phyloP scores from a whole-genome alignment of 176 grass and related monocot genomes.

The Thinopyrum elongatum region DNA sequence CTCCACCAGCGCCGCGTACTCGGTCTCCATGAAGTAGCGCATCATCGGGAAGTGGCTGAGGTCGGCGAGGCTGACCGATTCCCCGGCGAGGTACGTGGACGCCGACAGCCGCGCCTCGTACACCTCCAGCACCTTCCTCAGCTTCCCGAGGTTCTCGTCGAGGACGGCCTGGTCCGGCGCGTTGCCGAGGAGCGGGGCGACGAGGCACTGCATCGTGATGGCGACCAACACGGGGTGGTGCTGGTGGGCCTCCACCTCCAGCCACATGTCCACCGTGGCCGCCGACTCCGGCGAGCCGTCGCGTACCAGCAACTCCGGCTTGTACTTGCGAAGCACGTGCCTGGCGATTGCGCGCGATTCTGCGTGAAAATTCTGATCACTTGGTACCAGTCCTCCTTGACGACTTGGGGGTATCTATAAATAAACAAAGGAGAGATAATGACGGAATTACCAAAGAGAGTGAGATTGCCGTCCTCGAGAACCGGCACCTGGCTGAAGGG shows the following conservation, averaged over 20 bases:
- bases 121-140: constrained; percentile 16
- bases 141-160: constrained; percentile 23
- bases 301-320: not conserved
- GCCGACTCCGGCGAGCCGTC: not conserved
- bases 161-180: constrained; percentile 16
- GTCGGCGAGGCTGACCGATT: not conserved
- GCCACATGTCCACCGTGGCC: constrained; percentile 17
- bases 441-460: not conserved
- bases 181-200: constrained; percentile 10
- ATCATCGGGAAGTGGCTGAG: constrained; percentile 32
- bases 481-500: constrained; percentile 33
- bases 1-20: constrained; percentile 12
- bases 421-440: too few relatives aligned
- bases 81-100: constrained; percentile 29
- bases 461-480: constrained; percentile 14
- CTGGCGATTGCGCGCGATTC: not conserved
- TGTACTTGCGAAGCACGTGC: constrained; percentile 23
- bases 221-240: not conserved
- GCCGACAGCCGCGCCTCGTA: constrained; percentile 32
- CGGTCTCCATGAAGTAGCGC: constrained; percentile 33
- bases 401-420: too few relatives aligned
- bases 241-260: constrained; percentile 33
- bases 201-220: not conserved
- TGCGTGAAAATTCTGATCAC: too few relatives aligned
- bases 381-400: too few relatives aligned